Evolutionary conservation across 495 filamentous ascomycete species (phyloP), one percentile per base, ranked within the genome.

Genomic region (Evernia prunastri): DNA sequence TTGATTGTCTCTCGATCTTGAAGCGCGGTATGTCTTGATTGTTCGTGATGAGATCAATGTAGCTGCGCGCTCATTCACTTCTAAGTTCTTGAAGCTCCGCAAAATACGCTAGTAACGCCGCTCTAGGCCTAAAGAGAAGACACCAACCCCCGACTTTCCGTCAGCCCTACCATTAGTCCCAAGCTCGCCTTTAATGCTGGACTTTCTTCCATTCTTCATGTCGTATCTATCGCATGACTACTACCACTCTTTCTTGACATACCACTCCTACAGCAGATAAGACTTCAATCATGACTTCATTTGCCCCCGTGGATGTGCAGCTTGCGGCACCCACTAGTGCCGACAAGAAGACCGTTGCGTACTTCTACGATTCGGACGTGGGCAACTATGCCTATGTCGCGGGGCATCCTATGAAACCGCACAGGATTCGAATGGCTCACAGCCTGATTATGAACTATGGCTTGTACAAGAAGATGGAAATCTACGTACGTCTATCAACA

Each of bases 361-460:
- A 97, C 77, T 97, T 97, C 79, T 97, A 97, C 82, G 92, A 97
- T 74, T 92, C 89, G 1, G 92, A 97, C 79, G 92, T 97, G 72
- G 92, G 92, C 63, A 97, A 96, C 73, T 91, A 96, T 80, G 94
- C 94, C 72, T 99, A 99, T 73, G 90, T 96, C 66, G 92, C 94
- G 25, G 94, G 94, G 33, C 94, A 99, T 79, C 94, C 94, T 23
- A 99, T 99, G 94, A 99, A 99, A 79, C 94, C 94, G 20, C 94
- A 98, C 79, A 87, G 94, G 54, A 97, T 99, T 75, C 86, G 94
- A 67, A 87, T 99, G 82, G 91, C 94, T 47, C 94, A 99, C 79
- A 92, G 87, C 68, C 75, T 99, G 74, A 92, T 99, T 61, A 97
- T 99, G 94, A 97, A 99, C 75, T 97, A 97, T 78, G 89, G 90